Evolutionary conservation across 192 early-diverging fungal genomes (phyloP).

Genomic region (Coemansia sp.): DNA sequence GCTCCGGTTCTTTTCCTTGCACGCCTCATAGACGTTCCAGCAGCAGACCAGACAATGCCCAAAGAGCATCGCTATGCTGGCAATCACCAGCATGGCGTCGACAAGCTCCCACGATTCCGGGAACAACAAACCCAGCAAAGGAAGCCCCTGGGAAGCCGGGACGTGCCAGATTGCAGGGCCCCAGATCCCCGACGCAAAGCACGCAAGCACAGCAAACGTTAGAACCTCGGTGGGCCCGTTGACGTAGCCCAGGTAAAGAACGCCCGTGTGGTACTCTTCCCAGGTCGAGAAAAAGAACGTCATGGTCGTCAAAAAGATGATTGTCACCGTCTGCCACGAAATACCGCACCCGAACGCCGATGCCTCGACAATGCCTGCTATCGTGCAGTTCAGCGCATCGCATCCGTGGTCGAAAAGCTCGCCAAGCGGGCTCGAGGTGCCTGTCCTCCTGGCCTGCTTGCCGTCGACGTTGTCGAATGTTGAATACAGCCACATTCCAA

Average conservation of each 20-base stretch:
- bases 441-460: constrained; percentile 79
- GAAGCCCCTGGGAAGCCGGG: constrained; percentile 37
- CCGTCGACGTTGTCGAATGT: constrained; percentile 91
- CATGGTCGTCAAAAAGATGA: constrained; percentile 65
- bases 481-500: constrained; percentile 83
- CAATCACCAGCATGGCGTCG: constrained; percentile 36
- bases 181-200: constrained; percentile 70
- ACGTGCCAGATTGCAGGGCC: constrained; percentile 55
- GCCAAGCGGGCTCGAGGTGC: constrained; percentile 73
- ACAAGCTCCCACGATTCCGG: constrained; percentile 45
- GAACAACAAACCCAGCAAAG: constrained; percentile 40
- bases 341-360: constrained; percentile 74
- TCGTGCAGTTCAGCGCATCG: constrained; percentile 82
- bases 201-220: constrained; percentile 64
- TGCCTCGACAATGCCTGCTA: constrained; percentile 70
- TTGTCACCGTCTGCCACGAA: constrained; percentile 59
- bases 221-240: constrained; percentile 88
- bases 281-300: constrained; percentile 86
- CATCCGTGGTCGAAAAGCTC: constrained; percentile 87
- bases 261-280: constrained; percentile 89
- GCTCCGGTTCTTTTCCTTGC: constrained; percentile 60
- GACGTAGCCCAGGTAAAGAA: constrained; percentile 77
- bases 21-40: constrained; percentile 51
- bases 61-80: constrained; percentile 35
- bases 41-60: constrained; percentile 49